Conservation (phyloP, 2,329 filamentous ascomycete genomes). For the Aspergillus sp. region DNA sequence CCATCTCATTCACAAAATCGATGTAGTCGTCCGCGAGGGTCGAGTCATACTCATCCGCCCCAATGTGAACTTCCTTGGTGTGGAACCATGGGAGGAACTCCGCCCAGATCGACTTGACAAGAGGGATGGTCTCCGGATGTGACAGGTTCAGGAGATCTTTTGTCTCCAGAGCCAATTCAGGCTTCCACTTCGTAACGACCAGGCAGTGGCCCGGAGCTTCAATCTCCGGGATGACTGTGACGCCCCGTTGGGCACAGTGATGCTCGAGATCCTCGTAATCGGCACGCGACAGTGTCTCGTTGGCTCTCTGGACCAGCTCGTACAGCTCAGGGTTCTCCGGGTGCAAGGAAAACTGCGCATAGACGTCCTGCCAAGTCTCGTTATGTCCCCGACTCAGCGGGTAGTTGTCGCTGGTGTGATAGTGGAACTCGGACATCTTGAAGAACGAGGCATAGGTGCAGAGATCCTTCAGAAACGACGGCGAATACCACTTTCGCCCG, state of each 20-base stretch:
- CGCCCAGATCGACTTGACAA: slow-evolving; percentile 55
- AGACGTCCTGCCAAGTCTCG: slow-evolving; percentile 50
- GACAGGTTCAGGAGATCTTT: slow-evolving; percentile 56
- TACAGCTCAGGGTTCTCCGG: slow-evolving; percentile 49
- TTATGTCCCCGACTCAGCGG: slow-evolving; percentile 50
- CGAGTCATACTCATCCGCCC: slow-evolving; percentile 55
- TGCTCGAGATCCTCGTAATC: slow-evolving; percentile 55
- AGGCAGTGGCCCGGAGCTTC: slow-evolving; percentile 60
- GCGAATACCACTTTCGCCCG: slow-evolving; percentile 57
- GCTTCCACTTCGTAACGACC: slow-evolving; percentile 59
- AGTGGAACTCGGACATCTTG: slow-evolving; percentile 60
- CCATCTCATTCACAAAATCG: slow-evolving; percentile 54
- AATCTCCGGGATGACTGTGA: slow-evolving; percentile 60
- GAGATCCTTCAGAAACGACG: slow-evolving; percentile 55
- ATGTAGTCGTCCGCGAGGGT: slow-evolving; percentile 51
- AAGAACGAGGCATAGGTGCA: slow-evolving; percentile 62
- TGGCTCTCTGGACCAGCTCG: slow-evolving; percentile 51
- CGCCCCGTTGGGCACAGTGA: slow-evolving; percentile 54
- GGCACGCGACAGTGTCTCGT: slow-evolving; percentile 55
- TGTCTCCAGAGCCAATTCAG: slow-evolving; percentile 49
- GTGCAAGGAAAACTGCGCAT: slow-evolving; percentile 56
- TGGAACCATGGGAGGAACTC: slow-evolving; percentile 58
- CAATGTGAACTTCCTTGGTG: slow-evolving; percentile 55
- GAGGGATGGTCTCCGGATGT: slow-evolving; percentile 54
- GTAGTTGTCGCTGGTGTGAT: slow-evolving; percentile 60